Base-by-base conservation (phyloP, 169 alveolate species). In the Eimeria praecox region DNA sequence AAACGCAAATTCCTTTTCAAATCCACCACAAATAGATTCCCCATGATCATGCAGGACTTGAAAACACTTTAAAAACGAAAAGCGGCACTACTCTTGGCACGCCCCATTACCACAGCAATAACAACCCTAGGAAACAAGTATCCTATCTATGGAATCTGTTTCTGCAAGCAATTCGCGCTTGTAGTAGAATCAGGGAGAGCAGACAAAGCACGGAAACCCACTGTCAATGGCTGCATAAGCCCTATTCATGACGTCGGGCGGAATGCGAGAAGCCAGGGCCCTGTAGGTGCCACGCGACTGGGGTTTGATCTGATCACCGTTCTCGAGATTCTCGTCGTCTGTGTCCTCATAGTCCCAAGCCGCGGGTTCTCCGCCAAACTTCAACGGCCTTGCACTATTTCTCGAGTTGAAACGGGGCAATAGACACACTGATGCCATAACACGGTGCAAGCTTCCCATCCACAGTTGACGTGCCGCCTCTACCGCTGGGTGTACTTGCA, bases 401-500 rank as follows among this genome's bases (percentile, higher is more conserved):
- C 71, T 30, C 10, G 92, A 33, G 22, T 85, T 85, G 20, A 96
- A 49, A 2, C 96, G 95, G 1, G 97, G 96, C 44, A 96, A 52
- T 38, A 64, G 22, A 64, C 96, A 90, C 69, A 96, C 86, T 4
- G 90, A 71, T 14, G 94, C 97, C 22, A 96, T 46, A 24, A 92
- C 83, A 49, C 86, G 64, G 83, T 96, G 96, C 77, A 96, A 35
- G 24, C 77, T 71, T 14, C 94, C 95, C 94, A 89, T 86, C 97
- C 97, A 96, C 64, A 30, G 71, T 96, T 96, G 97, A 35, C 96
- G 96, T 14, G 97, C 97, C n/a, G 95, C 92, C 90, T 96, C 96
- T 49, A 78, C 93, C 4, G 96, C 92, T 0, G 97, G 97, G 12
- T 46, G 77, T n/a, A 96, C 87, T 9, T 90, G 80, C 71, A 96